Conservation (phyloP, 257 asterid genomes). For the Solanum habrochaites region DNA sequence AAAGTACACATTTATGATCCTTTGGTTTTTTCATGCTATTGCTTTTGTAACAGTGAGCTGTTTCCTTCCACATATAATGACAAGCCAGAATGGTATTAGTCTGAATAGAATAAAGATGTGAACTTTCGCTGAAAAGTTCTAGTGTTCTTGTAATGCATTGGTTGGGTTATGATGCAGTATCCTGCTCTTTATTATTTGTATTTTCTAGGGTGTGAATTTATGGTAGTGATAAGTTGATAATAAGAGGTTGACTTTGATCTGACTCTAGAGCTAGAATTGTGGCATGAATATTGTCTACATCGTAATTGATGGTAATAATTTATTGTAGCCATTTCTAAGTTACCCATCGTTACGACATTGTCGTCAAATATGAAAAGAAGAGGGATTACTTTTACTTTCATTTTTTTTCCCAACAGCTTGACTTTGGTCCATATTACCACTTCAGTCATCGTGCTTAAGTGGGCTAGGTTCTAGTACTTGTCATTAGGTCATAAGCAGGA, state of each 20-base stretch:
- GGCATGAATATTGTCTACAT: background rate
- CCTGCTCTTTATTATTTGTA: background rate
- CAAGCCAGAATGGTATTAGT: background rate
- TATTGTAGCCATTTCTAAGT: background rate
- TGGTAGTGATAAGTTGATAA: background rate
- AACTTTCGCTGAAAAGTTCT: background rate
- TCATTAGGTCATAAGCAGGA: background rate
- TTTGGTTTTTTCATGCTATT: background rate
- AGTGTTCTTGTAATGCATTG: background rate
- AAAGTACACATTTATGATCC: background rate
- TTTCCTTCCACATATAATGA: background rate
- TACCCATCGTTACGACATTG: background rate
- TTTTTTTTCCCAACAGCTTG: background rate
- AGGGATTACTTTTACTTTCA: background rate
- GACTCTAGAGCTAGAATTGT: background rate
- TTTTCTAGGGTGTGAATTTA: background rate
- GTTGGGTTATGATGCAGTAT: background rate
- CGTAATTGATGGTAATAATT: background rate
- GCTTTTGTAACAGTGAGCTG: background rate
- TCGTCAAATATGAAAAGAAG: background rate
- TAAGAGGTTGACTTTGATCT: background rate
- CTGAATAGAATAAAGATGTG: background rate
- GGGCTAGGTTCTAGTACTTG: background rate
- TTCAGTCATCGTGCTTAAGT: background rate
- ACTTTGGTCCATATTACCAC: background rate